Base-by-base conservation (phyloP, 1,284 basidiomycete species). In the Pholiota adiposa region DNA sequence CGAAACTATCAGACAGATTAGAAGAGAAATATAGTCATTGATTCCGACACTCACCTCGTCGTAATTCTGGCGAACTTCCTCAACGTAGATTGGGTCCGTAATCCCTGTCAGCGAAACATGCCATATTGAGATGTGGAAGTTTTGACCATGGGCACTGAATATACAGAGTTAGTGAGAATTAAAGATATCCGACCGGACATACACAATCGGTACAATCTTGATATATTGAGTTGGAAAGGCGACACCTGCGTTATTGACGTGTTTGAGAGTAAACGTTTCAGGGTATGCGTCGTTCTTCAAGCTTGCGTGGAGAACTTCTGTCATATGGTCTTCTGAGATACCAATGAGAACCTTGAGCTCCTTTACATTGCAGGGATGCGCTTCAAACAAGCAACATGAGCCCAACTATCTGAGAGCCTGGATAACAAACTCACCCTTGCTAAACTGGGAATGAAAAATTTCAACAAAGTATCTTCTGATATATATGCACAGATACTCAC, bases 311-410 rank as follows among this genome's bases (percentile, higher is more conserved):
- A 92, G 75, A 19, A 87, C 82, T 71, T 89, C 83, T 1, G 77
- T 82, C 82, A 92, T 82, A 66, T 83, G 80, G 60, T 88, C 84
- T 61, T 83, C 79, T n/a, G 81, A 79, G 50, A 82, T 73, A 2
- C 90, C 90, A 31, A 87, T 80, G 63, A 83, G 85, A 4, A 93
- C 69, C 70, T 87, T 88, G 76, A 93, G 89, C 54, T 91, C 88
- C 69, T 90, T 90, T 84, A 90, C 87, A 67, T 91, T 93, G 69
- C 91, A 93, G 40, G 90, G 90, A 70, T 93, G 90, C 18, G 79
- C 87, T 90, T 59, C 9, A 65, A 14, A 54, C 23, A 44, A 6
- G 23, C 19, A 44, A 4, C 23, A n/a, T 50, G 23, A 52, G 36
- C 67, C 54, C 56, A 54, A 49, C 44, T 27, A 27, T n/a, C 41